These are phyloP conservation scores for Salix brachista DNA, from an alignment of 345 rosid genomes.

Conservation along the genomic window DNA sequence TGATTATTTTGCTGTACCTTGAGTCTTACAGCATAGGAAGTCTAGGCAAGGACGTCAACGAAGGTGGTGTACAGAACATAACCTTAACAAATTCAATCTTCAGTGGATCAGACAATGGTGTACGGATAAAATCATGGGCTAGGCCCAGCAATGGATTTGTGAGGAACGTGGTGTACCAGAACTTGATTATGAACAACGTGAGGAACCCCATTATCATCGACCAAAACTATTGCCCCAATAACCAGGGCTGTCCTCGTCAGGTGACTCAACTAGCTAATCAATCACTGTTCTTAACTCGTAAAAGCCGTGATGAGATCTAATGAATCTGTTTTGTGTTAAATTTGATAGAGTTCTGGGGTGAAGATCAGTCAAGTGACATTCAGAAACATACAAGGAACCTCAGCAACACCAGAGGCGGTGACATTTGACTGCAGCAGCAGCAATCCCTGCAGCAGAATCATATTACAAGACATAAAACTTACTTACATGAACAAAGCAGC, in stretches of 20 bases:
- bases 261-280: neutral
- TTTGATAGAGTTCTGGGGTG: slow-evolving; percentile 33
- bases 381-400: slow-evolving; percentile 41
- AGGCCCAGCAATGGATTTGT: slow-evolving; percentile 31
- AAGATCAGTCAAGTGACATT: slow-evolving; percentile 34
- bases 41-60: slow-evolving; percentile 22
- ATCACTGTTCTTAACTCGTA: no score
- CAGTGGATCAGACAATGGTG: slow-evolving; percentile 41
- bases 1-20: neutral
- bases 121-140: slow-evolving; percentile 52
- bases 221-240: slow-evolving; percentile 16
- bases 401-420: slow-evolving; percentile 33
- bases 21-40: slow-evolving; percentile 38
- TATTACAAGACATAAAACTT: slow-evolving; percentile 33
- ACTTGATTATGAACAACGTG: slow-evolving; percentile 32
- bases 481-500: slow-evolving; percentile 25
- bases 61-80: slow-evolving; percentile 44
- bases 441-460: slow-evolving; percentile 3
- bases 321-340: neutral
- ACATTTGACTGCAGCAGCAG: slow-evolving; percentile 33
- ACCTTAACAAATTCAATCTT: slow-evolving; percentile 27
- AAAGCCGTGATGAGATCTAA: neutral
- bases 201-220: slow-evolving; percentile 25
- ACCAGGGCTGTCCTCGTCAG: slow-evolving; percentile 10
- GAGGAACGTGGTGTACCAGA: slow-evolving; percentile 26